Percentiles rank a stretch among this genome's conserved stretches.
These are phyloP conservation scores for Endocladia muricata DNA, from an alignment of 31 red algal genomes.

Conservation along the genomic window DNA sequence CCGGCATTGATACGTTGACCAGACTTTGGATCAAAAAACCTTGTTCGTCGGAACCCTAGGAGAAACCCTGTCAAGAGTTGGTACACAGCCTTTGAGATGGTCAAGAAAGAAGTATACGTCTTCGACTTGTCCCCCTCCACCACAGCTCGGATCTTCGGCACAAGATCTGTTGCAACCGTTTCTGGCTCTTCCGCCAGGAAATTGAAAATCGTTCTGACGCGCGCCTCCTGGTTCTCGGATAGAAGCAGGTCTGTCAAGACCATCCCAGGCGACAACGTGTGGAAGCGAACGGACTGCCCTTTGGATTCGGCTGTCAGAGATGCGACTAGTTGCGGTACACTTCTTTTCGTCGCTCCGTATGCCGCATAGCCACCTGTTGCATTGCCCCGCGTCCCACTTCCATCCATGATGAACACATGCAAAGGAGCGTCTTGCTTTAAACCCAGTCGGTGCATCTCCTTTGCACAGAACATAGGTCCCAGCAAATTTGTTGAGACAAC, in stretches of 20 bases:
- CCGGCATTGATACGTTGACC: conserved; percentile 14
- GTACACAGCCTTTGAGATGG: conserved; percentile 17
- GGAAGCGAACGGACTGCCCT: conserved; percentile 13
- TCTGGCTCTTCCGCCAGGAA: conserved; percentile 75
- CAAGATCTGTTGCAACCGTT: conserved; percentile 63
- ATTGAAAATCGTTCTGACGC: conserved; percentile 61
- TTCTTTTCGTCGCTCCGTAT: conserved; percentile 79
- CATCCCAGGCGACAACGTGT: conserved; percentile 70
- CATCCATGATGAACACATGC: conserved; percentile 79
- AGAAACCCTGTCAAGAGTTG: conserved; percentile 27
- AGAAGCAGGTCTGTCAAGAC: conserved; percentile 78
- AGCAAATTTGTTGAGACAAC: conserved; percentile 66
- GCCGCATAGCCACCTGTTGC: conserved; percentile 53
- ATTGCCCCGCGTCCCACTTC: conserved; percentile 50
- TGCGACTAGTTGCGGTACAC: conserved; percentile 63
- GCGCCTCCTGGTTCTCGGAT: conserved; percentile 6
- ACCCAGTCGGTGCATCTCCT: conserved; percentile 24
- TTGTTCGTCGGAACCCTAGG: conserved; percentile 17
- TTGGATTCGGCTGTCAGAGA: conserved; percentile 41
- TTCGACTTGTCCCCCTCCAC: conserved; percentile 10
- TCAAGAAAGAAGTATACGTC: conserved; percentile 33
- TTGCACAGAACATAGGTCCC: conserved; percentile 52
- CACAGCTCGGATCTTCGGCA: conserved; percentile 42
- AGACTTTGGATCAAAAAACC: conserved; percentile 25
- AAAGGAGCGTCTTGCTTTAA: neutral